Percentiles rank a stretch among this genome's conserved stretches.
Conservation (phyloP, 176 grass and related monocot genomes). For the Bonia amplexicaulis region DNA sequence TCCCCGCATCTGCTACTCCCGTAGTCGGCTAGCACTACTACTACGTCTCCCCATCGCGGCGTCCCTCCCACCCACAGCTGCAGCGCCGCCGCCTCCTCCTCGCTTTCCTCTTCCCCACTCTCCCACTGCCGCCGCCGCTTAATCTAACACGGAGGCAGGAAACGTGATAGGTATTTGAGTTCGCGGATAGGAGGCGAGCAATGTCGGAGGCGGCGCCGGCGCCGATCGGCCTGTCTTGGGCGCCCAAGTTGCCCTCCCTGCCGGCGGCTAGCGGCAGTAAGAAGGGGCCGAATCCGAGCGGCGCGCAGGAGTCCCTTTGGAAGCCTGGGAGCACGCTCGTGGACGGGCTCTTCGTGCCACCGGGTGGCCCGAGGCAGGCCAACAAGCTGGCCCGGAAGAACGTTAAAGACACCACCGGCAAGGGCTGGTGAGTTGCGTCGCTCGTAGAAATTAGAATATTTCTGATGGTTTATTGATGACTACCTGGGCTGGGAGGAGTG, state of each 20-base stretch:
- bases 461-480: background rate
- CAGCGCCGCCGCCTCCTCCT: conserved; percentile 10
- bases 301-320: conserved; percentile 37
- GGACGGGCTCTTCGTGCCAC: conserved; percentile 76
- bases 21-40: background rate
- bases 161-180: background rate
- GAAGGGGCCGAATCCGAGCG: conserved; percentile 25
- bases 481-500: background rate
- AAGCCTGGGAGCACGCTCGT: conserved; percentile 55
- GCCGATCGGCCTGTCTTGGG: conserved; percentile 67
- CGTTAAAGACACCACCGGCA: conserved; percentile 75
- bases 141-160: background rate
- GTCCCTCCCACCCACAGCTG: background rate
- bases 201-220: conserved; percentile 29
- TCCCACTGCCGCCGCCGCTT: background rate
- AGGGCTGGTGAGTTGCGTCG: conserved; percentile 55
- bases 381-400: conserved; percentile 72
- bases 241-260: conserved; percentile 62
- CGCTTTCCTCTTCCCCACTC: background rate
- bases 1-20: no score
- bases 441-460: background rate
- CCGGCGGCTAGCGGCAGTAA: conserved; percentile 6
- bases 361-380: conserved; percentile 60
- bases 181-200: background rate
- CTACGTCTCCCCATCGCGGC: no score